Evolutionary conservation across 768 basidiomycete genomes (phyloP), one percentile per base, ranked within the genome.

Genomic region (Udeniomyces megalosporus): DNA sequence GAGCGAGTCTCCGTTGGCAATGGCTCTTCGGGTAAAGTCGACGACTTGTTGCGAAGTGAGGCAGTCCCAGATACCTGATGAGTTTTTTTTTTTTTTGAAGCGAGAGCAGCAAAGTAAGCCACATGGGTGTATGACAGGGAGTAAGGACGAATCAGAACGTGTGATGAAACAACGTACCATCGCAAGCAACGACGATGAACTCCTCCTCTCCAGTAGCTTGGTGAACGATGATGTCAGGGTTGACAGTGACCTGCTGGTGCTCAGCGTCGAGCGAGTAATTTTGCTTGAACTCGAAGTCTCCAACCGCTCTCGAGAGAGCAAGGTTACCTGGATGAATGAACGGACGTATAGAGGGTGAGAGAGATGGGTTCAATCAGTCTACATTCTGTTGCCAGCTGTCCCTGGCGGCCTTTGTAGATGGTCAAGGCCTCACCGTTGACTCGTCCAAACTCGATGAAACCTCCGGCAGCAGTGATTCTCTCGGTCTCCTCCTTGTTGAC

Each of bases 271-370:
- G 74, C 20, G 80, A 74, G 53, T 81, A 81, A 71, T 92, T 93
- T 76, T 93, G 91, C 79, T 99, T 99, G 80, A 95, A 99, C 67
- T 95, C 90, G 72, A 99, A 97, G 73, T 99, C 95, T 60, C 95
- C 95, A 29, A 99, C 76, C 4, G 95, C 95, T 68, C 95, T 80
- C 17, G 92, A 92, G 44, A 97, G 76, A 0, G 95, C 93, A 61
- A 99, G 82, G 71, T 97, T 97, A 66, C 93, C 92, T 95, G 69
- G 20, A 10, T 20, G 38, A 10, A 49, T 44, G 11, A 44, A 29
- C 45, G 55, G 42, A 10, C 29, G 10, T 4, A 24, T 26, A 46
- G 29, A 35, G 12, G 22, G 54, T 28, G 38, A 2, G 1, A 44
- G 14, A 56, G 15, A 46, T 44, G 34, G 63, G 31, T 32, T 63